Evolutionary conservation across 371 early-diverging fungal species (phyloP).

Genomic region (Lichtheimia hyalospora): DNA sequence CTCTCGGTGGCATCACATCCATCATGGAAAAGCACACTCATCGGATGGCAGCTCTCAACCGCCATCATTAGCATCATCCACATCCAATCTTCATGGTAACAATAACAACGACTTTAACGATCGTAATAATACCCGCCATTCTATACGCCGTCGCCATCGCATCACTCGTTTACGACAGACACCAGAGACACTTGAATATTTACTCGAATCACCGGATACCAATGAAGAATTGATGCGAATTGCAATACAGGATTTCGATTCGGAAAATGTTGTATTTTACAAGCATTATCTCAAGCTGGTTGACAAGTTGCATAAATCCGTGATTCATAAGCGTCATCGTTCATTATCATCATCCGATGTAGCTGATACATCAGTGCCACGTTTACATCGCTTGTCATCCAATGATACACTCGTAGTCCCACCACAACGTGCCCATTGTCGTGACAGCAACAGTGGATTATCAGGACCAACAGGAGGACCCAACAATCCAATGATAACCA

Average conservation of each 20-base stretch:
- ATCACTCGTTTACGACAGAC: constrained; percentile 4
- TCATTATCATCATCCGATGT: not conserved
- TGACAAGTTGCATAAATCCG: constrained; percentile 8
- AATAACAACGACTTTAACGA: not conserved
- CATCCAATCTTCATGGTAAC: not conserved
- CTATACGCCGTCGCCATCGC: not conserved
- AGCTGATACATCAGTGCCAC: not conserved
- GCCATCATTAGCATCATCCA: not conserved
- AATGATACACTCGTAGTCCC: too few species aligned
- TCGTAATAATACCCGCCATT: not conserved
- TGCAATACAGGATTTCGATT: constrained; percentile 45
- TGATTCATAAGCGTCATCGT: not conserved
- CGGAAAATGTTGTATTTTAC: constrained; percentile 41
- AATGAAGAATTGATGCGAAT: constrained; percentile 22
- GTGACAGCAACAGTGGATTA: not conserved
- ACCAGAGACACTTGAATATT: constrained; percentile 24
- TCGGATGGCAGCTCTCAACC: too few species aligned
- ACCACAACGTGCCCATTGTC: not conserved
- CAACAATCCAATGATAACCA: too few species aligned
- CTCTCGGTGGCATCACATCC: not conserved
- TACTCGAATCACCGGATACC: constrained; percentile 19
- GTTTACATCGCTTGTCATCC: too few species aligned
- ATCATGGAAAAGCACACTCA: not conserved
- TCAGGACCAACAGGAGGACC: too few species aligned
- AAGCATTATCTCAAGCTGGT: constrained; percentile 29